Conservation (phyloP, 192 early-diverging fungal species). For the Phycomyces blakesleeanus region DNA sequence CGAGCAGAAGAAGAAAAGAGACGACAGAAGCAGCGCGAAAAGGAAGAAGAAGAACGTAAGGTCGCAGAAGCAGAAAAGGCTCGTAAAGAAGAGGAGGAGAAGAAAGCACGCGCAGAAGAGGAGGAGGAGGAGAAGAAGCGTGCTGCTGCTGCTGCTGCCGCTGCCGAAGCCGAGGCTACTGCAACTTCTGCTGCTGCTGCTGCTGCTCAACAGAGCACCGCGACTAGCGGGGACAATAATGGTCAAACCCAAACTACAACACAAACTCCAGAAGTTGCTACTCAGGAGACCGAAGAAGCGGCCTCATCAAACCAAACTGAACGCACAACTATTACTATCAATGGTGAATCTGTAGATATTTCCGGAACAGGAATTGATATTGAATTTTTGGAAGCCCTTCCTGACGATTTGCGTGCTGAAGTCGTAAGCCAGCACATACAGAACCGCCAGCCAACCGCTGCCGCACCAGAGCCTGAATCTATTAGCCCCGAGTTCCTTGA, state of each 20-base stretch:
- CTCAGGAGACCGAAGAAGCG: not conserved
- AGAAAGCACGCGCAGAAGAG: slow-evolving; percentile 18
- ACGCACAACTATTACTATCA: slow-evolving; percentile 64
- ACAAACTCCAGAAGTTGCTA: not conserved
- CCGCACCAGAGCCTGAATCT: slow-evolving; percentile 32
- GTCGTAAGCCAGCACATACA: slow-evolving; percentile 79
- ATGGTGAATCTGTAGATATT: slow-evolving; percentile 83
- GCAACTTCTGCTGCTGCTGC: not conserved
- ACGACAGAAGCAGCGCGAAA: slow-evolving; percentile 38
- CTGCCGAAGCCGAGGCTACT: not conserved
- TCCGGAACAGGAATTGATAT: slow-evolving; percentile 92
- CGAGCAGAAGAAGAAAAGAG: slow-evolving; percentile 54
- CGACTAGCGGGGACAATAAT: not conserved
- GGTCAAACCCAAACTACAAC: not conserved
- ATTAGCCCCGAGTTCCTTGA: slow-evolving; percentile 85
- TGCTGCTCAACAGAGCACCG: not conserved
- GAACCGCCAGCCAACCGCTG: slow-evolving; percentile 28
- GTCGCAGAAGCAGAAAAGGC: slow-evolving; percentile 40
- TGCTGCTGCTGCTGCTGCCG: slow-evolving; percentile 22
- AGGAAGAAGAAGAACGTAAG: slow-evolving; percentile 55
- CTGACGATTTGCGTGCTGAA: slow-evolving; percentile 91
- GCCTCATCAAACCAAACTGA: slow-evolving; percentile 25
- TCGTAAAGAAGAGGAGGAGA: slow-evolving; percentile 38
- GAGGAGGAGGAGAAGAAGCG: slow-evolving; percentile 46
- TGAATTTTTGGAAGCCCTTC: slow-evolving; percentile 90